These are phyloP conservation scores for Saturnispora kantuleensis DNA, from an alignment of 805 yeast genomes.

Conservation along the genomic window DNA sequence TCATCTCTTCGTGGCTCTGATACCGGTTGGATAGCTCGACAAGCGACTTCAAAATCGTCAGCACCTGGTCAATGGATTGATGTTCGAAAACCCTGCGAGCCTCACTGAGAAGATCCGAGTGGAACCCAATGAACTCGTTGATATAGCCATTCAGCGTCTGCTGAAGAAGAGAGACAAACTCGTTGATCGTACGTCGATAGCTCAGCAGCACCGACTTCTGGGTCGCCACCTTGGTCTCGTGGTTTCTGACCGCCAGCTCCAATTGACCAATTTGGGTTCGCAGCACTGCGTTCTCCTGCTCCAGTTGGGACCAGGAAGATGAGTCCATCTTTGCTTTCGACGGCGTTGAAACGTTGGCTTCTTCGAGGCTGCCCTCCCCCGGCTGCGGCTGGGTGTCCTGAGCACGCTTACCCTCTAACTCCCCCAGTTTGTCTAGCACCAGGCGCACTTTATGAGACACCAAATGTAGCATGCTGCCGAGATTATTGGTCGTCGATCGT, in stretches of 20 bases:
- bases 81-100: slow-evolving; percentile 3
- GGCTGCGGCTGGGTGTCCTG: too few species aligned
- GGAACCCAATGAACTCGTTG: slow-evolving; percentile 9
- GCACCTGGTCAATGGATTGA: slow-evolving; percentile 6
- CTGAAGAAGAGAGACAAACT: slow-evolving; percentile 5
- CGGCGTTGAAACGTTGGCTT: too few species aligned
- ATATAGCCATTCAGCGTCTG: slow-evolving; percentile 5
- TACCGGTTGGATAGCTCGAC: slow-evolving; percentile 1
- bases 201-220: background rate
- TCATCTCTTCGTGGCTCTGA: slow-evolving; percentile 1
- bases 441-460: background rate
- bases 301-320: too few species aligned
- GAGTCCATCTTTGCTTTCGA: too few species aligned
- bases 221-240: background rate
- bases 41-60: background rate
- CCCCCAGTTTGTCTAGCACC: background rate
- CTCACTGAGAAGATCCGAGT: slow-evolving; percentile 4
- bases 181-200: slow-evolving; percentile 2
- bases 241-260: background rate
- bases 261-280: background rate
- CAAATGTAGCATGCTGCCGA: background rate
- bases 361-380: too few species aligned
- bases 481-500: background rate
- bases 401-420: background rate
- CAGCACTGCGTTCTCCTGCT: too few species aligned